phyloP scores from a whole-genome alignment of 306 rosid species.

The Trifolium pratense region DNA sequence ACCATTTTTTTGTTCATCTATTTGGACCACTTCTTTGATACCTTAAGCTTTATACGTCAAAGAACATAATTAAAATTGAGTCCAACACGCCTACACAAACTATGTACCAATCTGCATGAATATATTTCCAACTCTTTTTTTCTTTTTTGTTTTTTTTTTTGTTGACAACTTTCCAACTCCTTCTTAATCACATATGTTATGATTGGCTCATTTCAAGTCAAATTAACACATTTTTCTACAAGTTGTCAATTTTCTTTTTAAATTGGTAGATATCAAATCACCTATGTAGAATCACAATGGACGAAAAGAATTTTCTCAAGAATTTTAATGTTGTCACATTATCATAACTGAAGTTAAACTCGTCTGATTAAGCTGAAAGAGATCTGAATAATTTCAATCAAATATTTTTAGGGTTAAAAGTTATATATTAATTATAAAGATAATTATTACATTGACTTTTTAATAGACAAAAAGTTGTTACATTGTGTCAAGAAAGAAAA shows the following conservation, averaged over 20 bases:
- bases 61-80: constrained; percentile 19
- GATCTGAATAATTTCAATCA: too few species aligned
- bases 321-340: too few species aligned
- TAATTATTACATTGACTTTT: neutral
- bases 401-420: too few species aligned
- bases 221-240: neutral
- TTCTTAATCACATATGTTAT: constrained; percentile 4
- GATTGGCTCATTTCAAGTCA: neutral
- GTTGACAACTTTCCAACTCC: neutral
- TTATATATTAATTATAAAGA: neutral
- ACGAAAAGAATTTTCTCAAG: too few species aligned
- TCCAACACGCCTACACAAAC: constrained; percentile 29
- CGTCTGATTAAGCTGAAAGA: too few species aligned
- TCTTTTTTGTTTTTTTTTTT: neutral
- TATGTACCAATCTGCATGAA: neutral
- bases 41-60: neutral
- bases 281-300: too few species aligned
- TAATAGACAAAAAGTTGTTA: neutral
- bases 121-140: neutral
- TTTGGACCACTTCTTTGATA: constrained; percentile 14
- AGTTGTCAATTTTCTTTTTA: neutral
- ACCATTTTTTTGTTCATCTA: neutral
- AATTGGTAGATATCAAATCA: too few species aligned
- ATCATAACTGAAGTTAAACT: too few species aligned
- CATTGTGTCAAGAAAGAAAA: too few species aligned